Base-by-base conservation (phyloP, 177 flowering plant genomes). In the Vitis hybrid region DNA sequence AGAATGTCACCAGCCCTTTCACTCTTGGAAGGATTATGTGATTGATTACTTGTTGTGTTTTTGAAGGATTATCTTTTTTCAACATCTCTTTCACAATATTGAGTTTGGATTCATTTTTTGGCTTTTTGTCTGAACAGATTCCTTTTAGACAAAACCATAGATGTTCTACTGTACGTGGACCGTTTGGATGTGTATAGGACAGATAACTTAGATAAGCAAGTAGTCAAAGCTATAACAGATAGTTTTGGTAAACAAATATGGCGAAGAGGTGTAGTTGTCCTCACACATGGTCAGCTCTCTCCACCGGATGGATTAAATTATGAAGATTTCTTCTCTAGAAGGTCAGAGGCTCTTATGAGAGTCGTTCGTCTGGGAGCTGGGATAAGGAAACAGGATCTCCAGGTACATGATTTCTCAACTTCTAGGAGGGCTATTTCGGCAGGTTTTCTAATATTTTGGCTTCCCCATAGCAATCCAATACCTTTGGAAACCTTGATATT, bases 101-200 rank as follows among this genome's bases (percentile, higher is more conserved):
- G 30, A 26, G 5, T 26, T 26, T 26, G 4, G 17, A 5, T 69
- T 26, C 39, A 32, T 66, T 67, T 23, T 48, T 39, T 56, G 15
- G 10, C 19, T 5, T 62, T n/a, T 48, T 19, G 65, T 60, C 63
- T 51, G 65, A 57, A 71, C 88, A 96, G 99, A 70, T 93, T 90
- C 71, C 95, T 96, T 69, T 68, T 96, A 82, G 84, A 92, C 81
- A 96, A 88, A 83, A 96, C 97, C 23, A 91, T 96, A 32, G 98
- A 96, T 83, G 89, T 93, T 72, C 80, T 96, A 73, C 91, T 96
- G 56, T 96, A 89, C 73, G 97, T 96, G 75, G 99, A 96, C 70
- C 98, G 99, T 4, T 71, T 96, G 80, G 99, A 96, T 85, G 83
- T 85, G 12, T 96, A 96, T 78, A 84, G 99, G 71, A 97, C 93